A percentile compares a stretch with the other conserved stretches of the same genome.
phyloP scores from a whole-genome alignment of 768 basidiomycete species.

The Tylopilus sp. region DNA sequence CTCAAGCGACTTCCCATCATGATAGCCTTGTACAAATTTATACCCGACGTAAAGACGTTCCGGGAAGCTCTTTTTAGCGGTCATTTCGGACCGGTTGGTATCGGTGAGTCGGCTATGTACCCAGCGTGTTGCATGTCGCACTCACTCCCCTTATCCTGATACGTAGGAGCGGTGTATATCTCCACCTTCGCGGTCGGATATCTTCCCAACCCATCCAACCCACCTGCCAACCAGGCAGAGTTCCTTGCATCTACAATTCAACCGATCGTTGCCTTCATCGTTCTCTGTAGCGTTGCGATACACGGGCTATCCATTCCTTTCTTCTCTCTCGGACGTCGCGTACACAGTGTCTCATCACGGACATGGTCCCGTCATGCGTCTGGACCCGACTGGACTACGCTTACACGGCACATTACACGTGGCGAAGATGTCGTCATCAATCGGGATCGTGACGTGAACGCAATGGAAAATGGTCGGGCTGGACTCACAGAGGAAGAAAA shows the following conservation, averaged over 20 bases:
- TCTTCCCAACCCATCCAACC: conserved; percentile 44
- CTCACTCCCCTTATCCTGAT: neutral
- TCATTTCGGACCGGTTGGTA: conserved; percentile 89
- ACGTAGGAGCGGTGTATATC: conserved; percentile 84
- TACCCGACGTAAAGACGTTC: conserved; percentile 94
- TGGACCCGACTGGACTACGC: conserved; percentile 80
- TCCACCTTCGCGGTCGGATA: conserved; percentile 71
- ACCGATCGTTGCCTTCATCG: conserved; percentile 94
- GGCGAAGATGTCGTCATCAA: conserved; percentile 84
- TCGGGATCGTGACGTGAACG: conserved; percentile 52
- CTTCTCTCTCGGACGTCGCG: conserved; percentile 87
- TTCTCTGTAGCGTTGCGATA: conserved; percentile 82
- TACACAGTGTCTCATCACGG: conserved; percentile 74
- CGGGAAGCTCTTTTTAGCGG: conserved; percentile 93
- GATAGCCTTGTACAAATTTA: conserved; percentile 82
- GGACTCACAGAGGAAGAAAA: conserved; percentile 28
- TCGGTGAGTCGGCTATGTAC: conserved; percentile 42
- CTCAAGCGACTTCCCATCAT: conserved; percentile 83
- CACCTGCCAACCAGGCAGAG: conserved; percentile 56
- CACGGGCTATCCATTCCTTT: conserved; percentile 93
- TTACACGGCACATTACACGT: conserved; percentile 65
- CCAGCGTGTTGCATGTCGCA: neutral
- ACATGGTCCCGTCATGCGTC: conserved; percentile 83
- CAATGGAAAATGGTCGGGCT: conserved; percentile 48
- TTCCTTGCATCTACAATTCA: conserved; percentile 74